These are phyloP conservation scores for Paramecium sexaurelia DNA, from an alignment of 73 alveolate genomes.

Conservation along the genomic window DNA sequence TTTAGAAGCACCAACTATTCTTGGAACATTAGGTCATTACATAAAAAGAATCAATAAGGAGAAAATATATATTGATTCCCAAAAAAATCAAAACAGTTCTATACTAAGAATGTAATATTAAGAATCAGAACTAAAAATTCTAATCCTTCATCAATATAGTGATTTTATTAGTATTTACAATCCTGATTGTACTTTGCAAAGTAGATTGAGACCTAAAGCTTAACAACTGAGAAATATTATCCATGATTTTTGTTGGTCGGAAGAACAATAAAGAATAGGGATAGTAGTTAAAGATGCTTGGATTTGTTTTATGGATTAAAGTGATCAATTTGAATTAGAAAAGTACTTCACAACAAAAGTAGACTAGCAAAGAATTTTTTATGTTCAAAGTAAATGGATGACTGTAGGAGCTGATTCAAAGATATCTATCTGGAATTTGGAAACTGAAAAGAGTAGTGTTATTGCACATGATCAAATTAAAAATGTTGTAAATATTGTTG, in stretches of 20 bases:
- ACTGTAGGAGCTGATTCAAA: background rate
- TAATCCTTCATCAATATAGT: slow-evolving; percentile 39
- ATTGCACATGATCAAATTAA: slow-evolving; percentile 6
- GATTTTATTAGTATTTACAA: slow-evolving; percentile 1
- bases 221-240: slow-evolving; percentile 14
- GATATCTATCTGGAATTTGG: slow-evolving; percentile 33
- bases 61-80: slow-evolving; percentile 25
- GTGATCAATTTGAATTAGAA: slow-evolving; percentile 25
- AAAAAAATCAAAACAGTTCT: slow-evolving; percentile 38
- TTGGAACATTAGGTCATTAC: slow-evolving; percentile 33
- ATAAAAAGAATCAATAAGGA: slow-evolving; percentile 1
- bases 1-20: slow-evolving; percentile 15
- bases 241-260: slow-evolving; percentile 52
- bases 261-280: slow-evolving; percentile 43
- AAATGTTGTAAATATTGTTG: slow-evolving; percentile 11
- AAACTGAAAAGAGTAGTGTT: background rate
- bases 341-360: slow-evolving; percentile 18
- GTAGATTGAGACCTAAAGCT: slow-evolving; percentile 1
- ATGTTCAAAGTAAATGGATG: slow-evolving; percentile 49
- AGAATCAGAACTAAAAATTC: background rate
- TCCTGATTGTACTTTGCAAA: slow-evolving; percentile 30
- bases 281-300: slow-evolving; percentile 40
- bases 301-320: slow-evolving; percentile 32
- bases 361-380: background rate
- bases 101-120: slow-evolving; percentile 4